Evolutionary conservation across 208 protist genomes (phyloP).

Genomic region (Leishmania martiniquensis): DNA sequence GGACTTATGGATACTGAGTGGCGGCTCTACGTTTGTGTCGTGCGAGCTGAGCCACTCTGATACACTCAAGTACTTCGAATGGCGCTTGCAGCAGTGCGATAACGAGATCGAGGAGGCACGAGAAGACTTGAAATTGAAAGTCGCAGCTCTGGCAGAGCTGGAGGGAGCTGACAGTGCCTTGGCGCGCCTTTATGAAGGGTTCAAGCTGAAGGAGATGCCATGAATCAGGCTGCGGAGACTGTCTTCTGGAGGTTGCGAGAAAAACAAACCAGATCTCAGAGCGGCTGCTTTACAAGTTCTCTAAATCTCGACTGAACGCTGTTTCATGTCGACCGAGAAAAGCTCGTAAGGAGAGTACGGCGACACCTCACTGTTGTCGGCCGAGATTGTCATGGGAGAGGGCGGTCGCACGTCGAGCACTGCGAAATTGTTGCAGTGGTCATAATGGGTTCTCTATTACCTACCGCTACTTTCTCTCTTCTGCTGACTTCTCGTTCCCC

Average conservation of each 20-base stretch:
- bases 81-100: conserved; percentile 57
- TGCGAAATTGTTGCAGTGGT: background rate
- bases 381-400: background rate
- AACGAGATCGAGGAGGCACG: conserved; percentile 64
- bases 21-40: conserved; percentile 78
- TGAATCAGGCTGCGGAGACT: background rate
- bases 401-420: background rate
- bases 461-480: background rate
- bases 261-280: background rate
- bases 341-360: background rate
- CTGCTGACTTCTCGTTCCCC: background rate
- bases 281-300: conserved; percentile 5
- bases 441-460: background rate
- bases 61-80: conserved; percentile 66
- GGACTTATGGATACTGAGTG: conserved; percentile 77
- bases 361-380: background rate
- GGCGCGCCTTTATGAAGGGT: conserved; percentile 68
- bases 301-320: background rate
- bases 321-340: background rate
- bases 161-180: conserved; percentile 81
- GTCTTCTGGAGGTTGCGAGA: background rate
- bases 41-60: conserved; percentile 58
- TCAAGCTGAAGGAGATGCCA: conserved; percentile 55
- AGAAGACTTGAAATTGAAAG: conserved; percentile 75
- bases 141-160: conserved; percentile 74